Evolutionary conservation across 345 rosid genomes (phyloP).

Genomic region (Moricandia arvensis): DNA sequence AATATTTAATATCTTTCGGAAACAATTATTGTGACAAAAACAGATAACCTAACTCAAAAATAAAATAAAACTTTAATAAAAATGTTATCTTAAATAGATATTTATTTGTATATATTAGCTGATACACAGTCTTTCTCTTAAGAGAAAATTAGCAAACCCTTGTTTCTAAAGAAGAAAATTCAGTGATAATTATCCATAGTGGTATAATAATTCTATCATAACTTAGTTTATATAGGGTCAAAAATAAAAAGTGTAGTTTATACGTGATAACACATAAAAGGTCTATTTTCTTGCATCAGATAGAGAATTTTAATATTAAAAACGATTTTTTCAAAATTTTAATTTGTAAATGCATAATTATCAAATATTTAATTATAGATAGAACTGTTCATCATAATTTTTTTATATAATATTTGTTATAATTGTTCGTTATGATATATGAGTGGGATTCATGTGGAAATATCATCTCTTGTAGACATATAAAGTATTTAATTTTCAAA

Average conservation of each 20-base stretch:
- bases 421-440: neutral
- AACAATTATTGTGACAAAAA: slow-evolving; percentile 10
- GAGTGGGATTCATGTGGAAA: neutral
- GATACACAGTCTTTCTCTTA: neutral
- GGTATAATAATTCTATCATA: neutral
- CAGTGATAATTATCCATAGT: neutral
- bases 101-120: neutral
- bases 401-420: neutral
- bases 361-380: neutral
- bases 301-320: too few relatives aligned
- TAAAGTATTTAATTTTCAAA: neutral
- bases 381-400: neutral
- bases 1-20: neutral
- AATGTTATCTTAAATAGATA: neutral
- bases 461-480: neutral
- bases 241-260: neutral
- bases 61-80: neutral
- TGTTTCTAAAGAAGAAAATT: neutral
- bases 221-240: neutral
- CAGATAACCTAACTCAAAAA: neutral
- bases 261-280: neutral
- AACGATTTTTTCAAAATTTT: neutral
- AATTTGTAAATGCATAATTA: neutral
- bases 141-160: neutral
- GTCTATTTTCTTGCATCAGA: neutral